A percentile compares a stretch with the other conserved stretches of the same genome.
These are phyloP conservation scores for Populus hybrid DNA, from an alignment of 441 rosid species.

Conservation along the genomic window DNA sequence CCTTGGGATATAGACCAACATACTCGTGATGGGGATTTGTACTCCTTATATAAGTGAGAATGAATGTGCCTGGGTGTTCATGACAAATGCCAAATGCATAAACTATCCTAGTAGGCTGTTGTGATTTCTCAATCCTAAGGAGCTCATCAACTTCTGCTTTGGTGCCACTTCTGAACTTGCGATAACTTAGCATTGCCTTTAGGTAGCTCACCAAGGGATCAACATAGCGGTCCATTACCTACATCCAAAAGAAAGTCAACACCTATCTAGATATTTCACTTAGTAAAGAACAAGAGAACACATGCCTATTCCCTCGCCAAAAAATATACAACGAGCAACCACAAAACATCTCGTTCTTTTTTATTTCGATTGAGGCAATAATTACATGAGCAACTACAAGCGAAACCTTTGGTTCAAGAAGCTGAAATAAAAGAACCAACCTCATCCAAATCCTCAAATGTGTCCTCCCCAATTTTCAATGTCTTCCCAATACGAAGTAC, in stretches of 20 bases:
- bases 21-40: conserved; percentile 96
- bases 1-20: conserved; percentile 93
- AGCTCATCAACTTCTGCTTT: conserved; percentile 89
- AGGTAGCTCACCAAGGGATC: conserved; percentile 88
- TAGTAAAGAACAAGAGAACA: not conserved
- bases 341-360: not conserved
- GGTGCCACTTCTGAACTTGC: conserved; percentile 78
- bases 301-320: not conserved
- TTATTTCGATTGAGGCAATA: not conserved
- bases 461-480: conserved; percentile 91
- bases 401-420: not conserved
- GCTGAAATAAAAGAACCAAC: conserved; percentile 29
- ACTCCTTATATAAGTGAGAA: conserved; percentile 84
- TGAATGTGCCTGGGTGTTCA: conserved; percentile 95
- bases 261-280: conserved; percentile 4
- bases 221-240: conserved; percentile 97
- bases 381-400: not conserved
- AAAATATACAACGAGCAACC: not conserved
- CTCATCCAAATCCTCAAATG: conserved; percentile 98
- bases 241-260: conserved; percentile 12
- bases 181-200: conserved; percentile 80
- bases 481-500: conserved; percentile 92
- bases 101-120: conserved; percentile 80
- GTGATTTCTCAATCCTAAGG: conserved; percentile 71
- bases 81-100: conserved; percentile 91